Evolutionary conservation across 2,329 filamentous ascomycete species (phyloP).

Genomic region (Cladophialophora bantiana): DNA sequence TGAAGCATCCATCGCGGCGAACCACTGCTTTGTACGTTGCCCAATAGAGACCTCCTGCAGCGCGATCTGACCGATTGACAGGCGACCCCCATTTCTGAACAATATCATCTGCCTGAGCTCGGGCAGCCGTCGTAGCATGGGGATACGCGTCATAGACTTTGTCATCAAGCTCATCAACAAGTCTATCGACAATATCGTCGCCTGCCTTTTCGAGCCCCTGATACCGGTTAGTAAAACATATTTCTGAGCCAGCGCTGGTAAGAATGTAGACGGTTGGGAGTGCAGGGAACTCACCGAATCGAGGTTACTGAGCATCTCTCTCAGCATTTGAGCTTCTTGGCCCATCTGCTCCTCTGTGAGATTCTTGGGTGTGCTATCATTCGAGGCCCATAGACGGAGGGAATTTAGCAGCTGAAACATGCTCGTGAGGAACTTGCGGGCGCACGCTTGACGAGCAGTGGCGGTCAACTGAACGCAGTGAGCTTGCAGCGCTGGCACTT

Average conservation of each 20-base stretch:
- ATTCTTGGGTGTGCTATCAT: constrained; percentile 51
- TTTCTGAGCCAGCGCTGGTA: neutral
- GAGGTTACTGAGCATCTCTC: constrained; percentile 52
- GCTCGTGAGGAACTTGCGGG: constrained; percentile 59
- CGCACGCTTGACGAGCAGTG: constrained; percentile 53
- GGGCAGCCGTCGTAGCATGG: neutral
- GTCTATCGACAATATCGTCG: neutral
- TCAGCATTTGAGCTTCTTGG: constrained; percentile 49
- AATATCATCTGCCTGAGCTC: neutral
- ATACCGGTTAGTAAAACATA: neutral
- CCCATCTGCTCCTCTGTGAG: constrained; percentile 52
- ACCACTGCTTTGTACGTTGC: constrained; percentile 65
- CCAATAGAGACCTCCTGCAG: constrained; percentile 58
- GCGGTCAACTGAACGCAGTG: constrained; percentile 68
- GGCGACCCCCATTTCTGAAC: constrained; percentile 49
- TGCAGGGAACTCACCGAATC: constrained; percentile 45
- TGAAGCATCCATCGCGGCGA: constrained; percentile 58
- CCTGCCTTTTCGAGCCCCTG: constrained; percentile 6
- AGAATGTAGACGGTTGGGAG: neutral
- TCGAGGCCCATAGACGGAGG: constrained; percentile 59
- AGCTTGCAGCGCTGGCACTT: constrained; percentile 64
- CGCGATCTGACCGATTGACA: constrained; percentile 45
- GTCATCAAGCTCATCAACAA: neutral
- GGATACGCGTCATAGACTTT: constrained; percentile 2
- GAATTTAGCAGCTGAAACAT: constrained; percentile 61